phyloP scores from a whole-genome alignment of 352 stramenopile species.

The Phytophthora crassamura region DNA sequence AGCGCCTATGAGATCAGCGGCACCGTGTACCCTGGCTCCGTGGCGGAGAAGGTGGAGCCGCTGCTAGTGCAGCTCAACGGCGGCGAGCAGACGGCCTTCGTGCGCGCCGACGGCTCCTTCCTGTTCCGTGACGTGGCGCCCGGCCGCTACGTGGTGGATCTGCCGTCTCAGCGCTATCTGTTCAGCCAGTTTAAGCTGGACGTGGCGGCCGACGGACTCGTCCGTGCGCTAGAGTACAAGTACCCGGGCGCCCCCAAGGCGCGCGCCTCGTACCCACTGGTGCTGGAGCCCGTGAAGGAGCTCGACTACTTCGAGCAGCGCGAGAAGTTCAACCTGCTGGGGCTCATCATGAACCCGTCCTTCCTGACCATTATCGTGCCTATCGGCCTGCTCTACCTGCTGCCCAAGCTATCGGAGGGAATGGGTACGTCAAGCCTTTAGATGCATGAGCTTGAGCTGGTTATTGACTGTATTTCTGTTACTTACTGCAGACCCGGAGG shows the following conservation, averaged over 20 bases:
- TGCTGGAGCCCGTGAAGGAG: constrained; percentile 66
- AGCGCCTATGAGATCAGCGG: constrained; percentile 65
- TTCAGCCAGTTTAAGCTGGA: constrained; percentile 83
- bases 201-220: constrained; percentile 54
- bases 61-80: constrained; percentile 78
- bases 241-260: constrained; percentile 76
- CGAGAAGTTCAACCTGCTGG: constrained; percentile 83
- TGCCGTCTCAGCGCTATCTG: constrained; percentile 67
- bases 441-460: background rate
- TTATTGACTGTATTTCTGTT: constrained; percentile 8
- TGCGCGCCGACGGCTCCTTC: constrained; percentile 71
- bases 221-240: constrained; percentile 81
- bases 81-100: constrained; percentile 73
- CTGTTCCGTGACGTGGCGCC: constrained; percentile 74
- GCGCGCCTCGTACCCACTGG: constrained; percentile 67
- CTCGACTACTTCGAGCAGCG: constrained; percentile 86
- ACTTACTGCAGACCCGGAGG: constrained; percentile 66
- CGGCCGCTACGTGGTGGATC: constrained; percentile 80
- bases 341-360: constrained; percentile 81
- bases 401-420: constrained; percentile 81
- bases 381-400: constrained; percentile 78
- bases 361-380: constrained; percentile 84
- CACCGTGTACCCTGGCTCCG: constrained; percentile 55
- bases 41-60: constrained; percentile 66
- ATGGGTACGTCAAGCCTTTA: constrained; percentile 55